These are phyloP conservation scores for Mucor indicus DNA, from an alignment of 371 early-diverging fungal species.

Conservation along the genomic window DNA sequence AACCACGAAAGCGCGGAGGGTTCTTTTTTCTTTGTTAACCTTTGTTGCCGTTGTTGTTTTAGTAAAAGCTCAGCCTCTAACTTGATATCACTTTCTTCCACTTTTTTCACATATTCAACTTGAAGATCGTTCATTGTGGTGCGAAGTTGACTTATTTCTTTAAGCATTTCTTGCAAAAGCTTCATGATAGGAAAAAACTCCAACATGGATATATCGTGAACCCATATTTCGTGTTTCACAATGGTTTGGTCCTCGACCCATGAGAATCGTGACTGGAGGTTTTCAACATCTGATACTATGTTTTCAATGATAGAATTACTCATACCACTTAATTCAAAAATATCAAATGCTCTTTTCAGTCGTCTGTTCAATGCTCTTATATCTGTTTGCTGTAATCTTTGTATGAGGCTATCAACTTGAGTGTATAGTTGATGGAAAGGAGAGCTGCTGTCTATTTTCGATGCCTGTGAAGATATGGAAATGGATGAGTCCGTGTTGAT, in stretches of 20 bases:
- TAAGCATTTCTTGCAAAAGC: constrained; percentile 60
- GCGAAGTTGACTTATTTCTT: constrained; percentile 60
- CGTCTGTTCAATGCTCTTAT: constrained; percentile 60
- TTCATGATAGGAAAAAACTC: constrained; percentile 58
- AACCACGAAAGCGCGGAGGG: too few relatives aligned
- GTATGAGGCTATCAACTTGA: constrained; percentile 24
- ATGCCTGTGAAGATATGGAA: too few relatives aligned
- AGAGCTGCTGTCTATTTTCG: too few relatives aligned
- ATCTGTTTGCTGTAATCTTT: constrained; percentile 54
- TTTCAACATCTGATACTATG: constrained; percentile 57
- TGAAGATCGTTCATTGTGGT: constrained; percentile 71
- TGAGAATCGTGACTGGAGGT: constrained; percentile 47
- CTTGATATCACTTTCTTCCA: constrained; percentile 50
- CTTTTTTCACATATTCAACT: constrained; percentile 66
- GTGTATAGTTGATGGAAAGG: constrained; percentile 22
- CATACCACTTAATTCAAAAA: constrained; percentile 68
- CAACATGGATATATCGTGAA: constrained; percentile 24
- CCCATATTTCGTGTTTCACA: constrained; percentile 14
- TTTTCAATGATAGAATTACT: constrained; percentile 74
- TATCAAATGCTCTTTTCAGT: constrained; percentile 63
- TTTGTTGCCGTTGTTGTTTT: background rate
- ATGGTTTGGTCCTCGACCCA: constrained; percentile 42
- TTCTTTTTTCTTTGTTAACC: too few relatives aligned
- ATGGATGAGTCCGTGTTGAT: too few relatives aligned
- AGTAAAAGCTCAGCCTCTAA: background rate